Conservation (phyloP, 306 rosid genomes). For the Chamaecrista fasciculata region DNA sequence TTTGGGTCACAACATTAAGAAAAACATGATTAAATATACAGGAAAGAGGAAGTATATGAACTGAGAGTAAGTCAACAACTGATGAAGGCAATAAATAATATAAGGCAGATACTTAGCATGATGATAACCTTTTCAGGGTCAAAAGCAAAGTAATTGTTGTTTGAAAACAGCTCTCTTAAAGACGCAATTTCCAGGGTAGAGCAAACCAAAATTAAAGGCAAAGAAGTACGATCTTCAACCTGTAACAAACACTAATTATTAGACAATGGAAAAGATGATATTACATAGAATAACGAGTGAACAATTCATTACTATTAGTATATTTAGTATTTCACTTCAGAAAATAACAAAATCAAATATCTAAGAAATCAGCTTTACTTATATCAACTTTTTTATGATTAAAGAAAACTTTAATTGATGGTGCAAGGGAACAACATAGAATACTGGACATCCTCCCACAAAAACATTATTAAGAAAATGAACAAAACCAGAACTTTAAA, state of each 20-base stretch:
- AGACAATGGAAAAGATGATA: constrained; percentile 24
- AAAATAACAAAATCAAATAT: constrained; percentile 14
- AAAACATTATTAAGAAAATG: constrained; percentile 2
- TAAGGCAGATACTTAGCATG: constrained; percentile 24
- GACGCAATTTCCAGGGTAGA: constrained; percentile 51
- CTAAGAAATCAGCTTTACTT: constrained; percentile 23
- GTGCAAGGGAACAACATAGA: constrained; percentile 21
- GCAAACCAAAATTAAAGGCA: constrained; percentile 77
- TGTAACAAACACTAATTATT: constrained; percentile 43
- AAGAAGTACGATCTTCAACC: constrained; percentile 56
- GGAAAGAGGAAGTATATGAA: neutral
- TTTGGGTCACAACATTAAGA: constrained; percentile 12
- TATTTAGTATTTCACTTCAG: constrained; percentile 7
- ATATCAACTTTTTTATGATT: constrained; percentile 12
- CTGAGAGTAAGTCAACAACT: constrained; percentile 2
- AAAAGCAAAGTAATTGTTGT: constrained; percentile 63
- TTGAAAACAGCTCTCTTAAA: constrained; percentile 49
- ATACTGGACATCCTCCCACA: neutral
- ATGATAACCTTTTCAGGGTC: constrained; percentile 63
- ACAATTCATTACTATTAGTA: neutral
- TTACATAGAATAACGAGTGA: neutral
- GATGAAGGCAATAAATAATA: constrained; percentile 18
- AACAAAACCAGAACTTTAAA: constrained; percentile 16
- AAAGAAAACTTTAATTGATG: constrained; percentile 11
- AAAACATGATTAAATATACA: neutral